phyloP scores from a whole-genome alignment of 345 rosid genomes.

The Citrus reticulata region DNA sequence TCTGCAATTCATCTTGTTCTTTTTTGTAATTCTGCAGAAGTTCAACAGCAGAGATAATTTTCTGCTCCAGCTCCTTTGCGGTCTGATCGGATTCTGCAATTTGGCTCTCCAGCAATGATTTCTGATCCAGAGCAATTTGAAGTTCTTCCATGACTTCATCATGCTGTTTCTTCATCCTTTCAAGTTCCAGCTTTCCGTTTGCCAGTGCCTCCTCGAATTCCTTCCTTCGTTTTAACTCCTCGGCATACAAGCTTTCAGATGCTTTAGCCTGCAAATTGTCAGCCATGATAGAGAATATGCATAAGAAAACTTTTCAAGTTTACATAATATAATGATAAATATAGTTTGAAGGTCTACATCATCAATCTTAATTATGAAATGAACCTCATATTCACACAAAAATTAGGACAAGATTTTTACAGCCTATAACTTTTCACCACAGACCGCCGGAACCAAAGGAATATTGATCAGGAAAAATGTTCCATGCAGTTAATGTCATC shows the following conservation, averaged over 20 bases:
- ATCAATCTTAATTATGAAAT: neutral
- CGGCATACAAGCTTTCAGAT: slow-evolving; percentile 48
- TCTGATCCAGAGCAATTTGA: slow-evolving; percentile 39
- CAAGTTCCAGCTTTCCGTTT: slow-evolving; percentile 55
- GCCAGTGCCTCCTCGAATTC: slow-evolving; percentile 58
- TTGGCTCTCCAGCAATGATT: slow-evolving; percentile 46
- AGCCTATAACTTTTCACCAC: neutral
- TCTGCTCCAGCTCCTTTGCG: slow-evolving; percentile 62
- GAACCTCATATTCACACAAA: neutral
- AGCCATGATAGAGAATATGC: slow-evolving; percentile 6
- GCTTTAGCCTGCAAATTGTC: slow-evolving; percentile 47
- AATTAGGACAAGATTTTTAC: neutral
- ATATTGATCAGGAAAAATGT: neutral
- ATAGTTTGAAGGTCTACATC: neutral
- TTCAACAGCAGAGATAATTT: slow-evolving; percentile 75
- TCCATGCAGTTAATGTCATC: too few relatives aligned
- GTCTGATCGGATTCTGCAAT: slow-evolving; percentile 49
- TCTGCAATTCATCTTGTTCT: slow-evolving; percentile 66
- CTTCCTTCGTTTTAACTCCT: slow-evolving; percentile 66
- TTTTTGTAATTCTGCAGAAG: slow-evolving; percentile 56
- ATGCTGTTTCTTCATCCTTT: slow-evolving; percentile 39
- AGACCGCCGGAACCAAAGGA: neutral
- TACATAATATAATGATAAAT: neutral
- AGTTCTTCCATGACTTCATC: slow-evolving; percentile 51
- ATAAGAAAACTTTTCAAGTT: neutral